Evolutionary conservation across 192 early-diverging fungal genomes (phyloP), one percentile per base, ranked within the genome.

Genomic region (Thamnidium elegans): DNA sequence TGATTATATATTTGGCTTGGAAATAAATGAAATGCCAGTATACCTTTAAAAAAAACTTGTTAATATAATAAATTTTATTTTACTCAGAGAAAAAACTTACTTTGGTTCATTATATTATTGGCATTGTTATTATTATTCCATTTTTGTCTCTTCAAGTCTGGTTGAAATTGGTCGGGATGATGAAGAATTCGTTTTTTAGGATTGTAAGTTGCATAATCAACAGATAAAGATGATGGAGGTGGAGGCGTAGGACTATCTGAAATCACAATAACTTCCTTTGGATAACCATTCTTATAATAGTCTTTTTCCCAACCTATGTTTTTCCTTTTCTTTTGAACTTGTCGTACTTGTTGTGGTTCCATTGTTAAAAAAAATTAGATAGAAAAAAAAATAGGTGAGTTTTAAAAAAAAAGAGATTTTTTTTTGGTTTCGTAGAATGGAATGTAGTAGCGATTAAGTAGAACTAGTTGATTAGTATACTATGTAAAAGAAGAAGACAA

Each of bases 241-340:
- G 70, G 45, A 3, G 69, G 65, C 6, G 69, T 55, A 3, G 77
- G 73, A 9, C 73, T 65, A 59, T 78, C 77, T 23, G 72, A 66
- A 50, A 75, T 78, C 4, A 72, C 63, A 56, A 75, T 75, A 45
- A 78, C 70, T 52, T 78, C 76, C 19, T 70, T 58, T 26, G 74
- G 74, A 47, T 62, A 64, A 19, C 74, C 74, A 61, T 76, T 76
- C 21, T 69, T 65, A 34, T 73, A 73, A 61, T 71, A 74, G 26
- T 73, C 72, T 42, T 59, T 65, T 53, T 53, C 50, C 76, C 76
- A 78, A 55, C 64, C 32, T 21, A 13, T 8, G 3, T 51, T 17
- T 46, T 42, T 47, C 21, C 23, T 61, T 44, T 61, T 61, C 20
- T 32, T 17, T 26, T 55, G 19, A 10, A n/a, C n/a, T n/a, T n/a